Evolutionary conservation across 371 early-diverging fungal genomes (phyloP).

Genomic region (Dinochytrium kinnereticum): DNA sequence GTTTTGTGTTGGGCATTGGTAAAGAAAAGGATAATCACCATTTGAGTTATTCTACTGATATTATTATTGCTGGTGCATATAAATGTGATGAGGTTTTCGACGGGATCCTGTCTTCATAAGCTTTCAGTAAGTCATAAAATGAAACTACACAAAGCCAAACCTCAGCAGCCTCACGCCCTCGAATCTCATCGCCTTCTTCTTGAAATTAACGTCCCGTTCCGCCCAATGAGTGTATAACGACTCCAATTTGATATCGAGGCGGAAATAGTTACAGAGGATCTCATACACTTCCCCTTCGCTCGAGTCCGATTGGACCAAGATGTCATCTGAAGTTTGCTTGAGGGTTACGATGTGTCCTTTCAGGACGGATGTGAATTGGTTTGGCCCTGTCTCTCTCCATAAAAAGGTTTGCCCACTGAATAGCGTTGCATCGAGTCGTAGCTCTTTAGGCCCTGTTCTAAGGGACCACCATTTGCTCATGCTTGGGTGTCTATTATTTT

Average conservation of each 20-base stretch:
- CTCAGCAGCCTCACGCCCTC: slow-evolving; percentile 81
- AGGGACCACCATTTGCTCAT: slow-evolving; percentile 64
- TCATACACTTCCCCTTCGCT: too few species aligned
- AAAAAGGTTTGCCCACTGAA: slow-evolving; percentile 90
- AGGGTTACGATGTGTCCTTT: slow-evolving; percentile 27
- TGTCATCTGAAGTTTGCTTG: slow-evolving; percentile 26
- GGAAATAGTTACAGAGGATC: slow-evolving; percentile 41
- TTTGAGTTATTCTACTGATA: slow-evolving; percentile 87
- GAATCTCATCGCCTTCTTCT: slow-evolving; percentile 57
- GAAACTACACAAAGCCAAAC: slow-evolving; percentile 12
- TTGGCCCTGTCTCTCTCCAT: slow-evolving; percentile 60
- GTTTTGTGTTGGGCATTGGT: too few species aligned
- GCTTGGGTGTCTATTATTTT: too few species aligned
- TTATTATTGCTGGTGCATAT: slow-evolving; percentile 98
- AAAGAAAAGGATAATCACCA: slow-evolving; percentile 63
- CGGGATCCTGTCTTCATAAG: slow-evolving; percentile 72
- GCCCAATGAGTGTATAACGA: slow-evolving; percentile 70
- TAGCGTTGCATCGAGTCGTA: slow-evolving; percentile 77
- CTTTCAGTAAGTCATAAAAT: not conserved
- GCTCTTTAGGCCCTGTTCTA: slow-evolving; percentile 64
- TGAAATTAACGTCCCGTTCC: slow-evolving; percentile 72
- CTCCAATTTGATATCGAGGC: slow-evolving; percentile 26
- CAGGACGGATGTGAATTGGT: slow-evolving; percentile 44
- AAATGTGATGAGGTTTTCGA: slow-evolving; percentile 90
- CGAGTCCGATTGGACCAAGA: slow-evolving; percentile 10